phyloP scores from a whole-genome alignment of 2,329 filamentous ascomycete species.

The Stemphylium beticola region DNA sequence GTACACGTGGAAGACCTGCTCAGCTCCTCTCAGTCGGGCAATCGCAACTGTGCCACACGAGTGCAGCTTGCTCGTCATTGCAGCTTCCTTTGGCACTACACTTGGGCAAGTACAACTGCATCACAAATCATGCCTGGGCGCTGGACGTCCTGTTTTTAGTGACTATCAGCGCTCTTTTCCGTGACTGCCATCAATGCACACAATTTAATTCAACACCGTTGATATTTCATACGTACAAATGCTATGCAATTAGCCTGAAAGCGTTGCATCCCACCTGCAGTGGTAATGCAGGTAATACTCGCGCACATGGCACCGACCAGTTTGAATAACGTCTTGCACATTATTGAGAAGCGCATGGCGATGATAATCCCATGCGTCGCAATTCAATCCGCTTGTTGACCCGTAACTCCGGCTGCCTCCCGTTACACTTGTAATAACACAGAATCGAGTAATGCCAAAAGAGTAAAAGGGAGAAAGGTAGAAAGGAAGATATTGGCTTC shows the following conservation, averaged over 20 bases:
- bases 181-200: too few species aligned
- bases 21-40: neutral
- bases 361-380: conserved; percentile 14
- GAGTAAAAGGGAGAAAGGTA: neutral
- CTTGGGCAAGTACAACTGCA: too few species aligned
- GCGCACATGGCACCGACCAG: conserved; percentile 6
- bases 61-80: too few species aligned
- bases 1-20: neutral
- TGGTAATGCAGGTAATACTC: conserved; percentile 28
- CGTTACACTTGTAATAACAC: neutral
- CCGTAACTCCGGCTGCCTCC: conserved; percentile 2
- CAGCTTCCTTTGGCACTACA: too few species aligned
- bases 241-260: conserved; percentile 29
- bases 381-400: conserved; percentile 3
- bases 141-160: too few species aligned
- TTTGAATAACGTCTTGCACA: conserved; percentile 29
- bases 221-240: neutral
- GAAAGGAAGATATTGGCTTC: neutral
- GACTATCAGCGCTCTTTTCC: too few species aligned
- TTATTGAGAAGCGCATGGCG: conserved; percentile 23
- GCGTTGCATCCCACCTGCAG: conserved; percentile 27
- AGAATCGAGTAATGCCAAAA: neutral
- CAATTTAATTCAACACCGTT: too few species aligned
- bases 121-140: too few species aligned
- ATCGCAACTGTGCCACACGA: neutral